phyloP scores from a whole-genome alignment of 1,139 yeast genomes.

The Wickerhamomyces sp. region DNA sequence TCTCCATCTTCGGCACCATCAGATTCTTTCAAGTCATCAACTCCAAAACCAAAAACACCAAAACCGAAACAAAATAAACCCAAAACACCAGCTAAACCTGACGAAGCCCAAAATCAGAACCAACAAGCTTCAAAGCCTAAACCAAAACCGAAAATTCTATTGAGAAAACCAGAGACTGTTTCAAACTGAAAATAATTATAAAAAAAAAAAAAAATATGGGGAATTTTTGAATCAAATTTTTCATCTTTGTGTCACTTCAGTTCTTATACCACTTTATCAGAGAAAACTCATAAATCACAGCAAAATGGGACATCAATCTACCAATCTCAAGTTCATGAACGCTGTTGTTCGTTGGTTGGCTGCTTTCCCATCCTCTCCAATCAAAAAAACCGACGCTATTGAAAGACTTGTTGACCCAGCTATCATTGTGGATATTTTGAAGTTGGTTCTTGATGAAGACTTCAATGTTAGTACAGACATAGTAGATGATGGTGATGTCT shows the following conservation, averaged over 20 bases:
- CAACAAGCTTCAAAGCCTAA: constrained; percentile 3
- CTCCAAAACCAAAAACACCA: neutral
- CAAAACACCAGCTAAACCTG: neutral
- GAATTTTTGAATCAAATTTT: no score
- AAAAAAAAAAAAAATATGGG: no score
- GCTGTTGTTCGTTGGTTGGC: constrained; percentile 17
- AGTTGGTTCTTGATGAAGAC: constrained; percentile 7
- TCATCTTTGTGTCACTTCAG: neutral
- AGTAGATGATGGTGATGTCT: neutral
- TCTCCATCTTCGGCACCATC: no score
- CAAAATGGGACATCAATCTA: neutral
- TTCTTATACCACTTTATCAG: neutral
- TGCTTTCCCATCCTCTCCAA: constrained; percentile 10
- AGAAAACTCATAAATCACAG: no score
- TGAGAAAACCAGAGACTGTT: constrained; percentile 1
- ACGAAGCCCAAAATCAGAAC: neutral
- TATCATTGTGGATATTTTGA: constrained; percentile 4
- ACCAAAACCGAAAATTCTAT: constrained; percentile 6
- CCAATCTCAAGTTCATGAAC: constrained; percentile 9
- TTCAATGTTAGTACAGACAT: neutral
- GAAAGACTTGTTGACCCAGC: constrained; percentile 4
- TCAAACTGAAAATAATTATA: neutral
- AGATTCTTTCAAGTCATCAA: neutral
- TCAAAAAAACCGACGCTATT: constrained; percentile 2
- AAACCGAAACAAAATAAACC: neutral